Base-by-base conservation (phyloP, 1,284 basidiomycete genomes). In the Melampsora americana region DNA sequence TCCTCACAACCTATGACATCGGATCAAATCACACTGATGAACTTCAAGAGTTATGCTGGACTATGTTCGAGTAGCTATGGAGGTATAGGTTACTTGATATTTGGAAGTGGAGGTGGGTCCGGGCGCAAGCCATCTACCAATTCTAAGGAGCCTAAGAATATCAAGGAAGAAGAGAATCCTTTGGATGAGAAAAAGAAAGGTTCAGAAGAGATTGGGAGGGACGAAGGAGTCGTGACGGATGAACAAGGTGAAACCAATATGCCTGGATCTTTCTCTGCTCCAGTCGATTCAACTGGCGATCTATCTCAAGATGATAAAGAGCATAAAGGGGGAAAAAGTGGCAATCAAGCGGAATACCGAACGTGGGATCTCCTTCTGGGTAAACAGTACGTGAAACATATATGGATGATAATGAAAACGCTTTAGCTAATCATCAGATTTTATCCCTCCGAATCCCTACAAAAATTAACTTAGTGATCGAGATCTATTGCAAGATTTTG, bases 31-130 rank as follows among this genome's bases (percentile, higher is more conserved):
- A 53, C 50, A 26, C 23, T 53, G 23, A 20, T 39, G 6, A 59
- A 70, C 42, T 70, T 70, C 35, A 70, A 61, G 39, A 14, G 35
- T 59, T 70, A 70, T 28, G 60, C 60, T 20, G 35, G 60, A n/a
- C 68, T 70, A 28, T 61, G 35, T 70, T 26, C 60, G 1, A 70
- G 68, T 30, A 70, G 68, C 23, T 70, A 70, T 61, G 68, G 68
- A 6, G 68, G 68, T 7, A 28, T 70, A 42, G 68, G 68, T 32
- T 59, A 70, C n/a, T 39, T 70, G 39, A 32, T 70, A 3, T 70
- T 70, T 18, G 50, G 50, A 53, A 26, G 50, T 26, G 50, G 18
- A 26, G 23, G 50, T 14, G 50, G 35, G 5, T 9, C 35, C 35
- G 35, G 5, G 9, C 35, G 35, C 5, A 35, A 35, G 35, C 5